phyloP scores from a whole-genome alignment of 306 rosid genomes.

The Cicer judaicum region DNA sequence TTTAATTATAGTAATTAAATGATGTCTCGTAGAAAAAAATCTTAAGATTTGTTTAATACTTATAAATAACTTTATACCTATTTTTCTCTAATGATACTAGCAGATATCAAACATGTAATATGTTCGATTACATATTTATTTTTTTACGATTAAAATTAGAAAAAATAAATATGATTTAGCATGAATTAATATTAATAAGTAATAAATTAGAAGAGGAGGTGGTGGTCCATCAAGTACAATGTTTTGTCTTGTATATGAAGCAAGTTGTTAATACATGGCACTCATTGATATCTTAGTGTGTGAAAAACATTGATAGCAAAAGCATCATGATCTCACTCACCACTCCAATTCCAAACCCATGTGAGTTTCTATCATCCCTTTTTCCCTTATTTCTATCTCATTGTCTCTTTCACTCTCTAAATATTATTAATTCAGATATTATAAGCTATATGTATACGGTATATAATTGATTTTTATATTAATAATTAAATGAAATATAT shows the following conservation, averaged over 20 bases:
- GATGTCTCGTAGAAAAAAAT: fast-evolving
- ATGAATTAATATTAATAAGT: conserved; percentile 3
- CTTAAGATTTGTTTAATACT: no score
- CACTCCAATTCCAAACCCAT: conserved; percentile 84
- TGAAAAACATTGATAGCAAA: conserved; percentile 73
- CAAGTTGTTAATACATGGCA: conserved; percentile 52
- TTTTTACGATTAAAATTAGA: no score
- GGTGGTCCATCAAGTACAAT: conserved; percentile 88
- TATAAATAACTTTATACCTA: no score
- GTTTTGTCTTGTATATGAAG: conserved; percentile 87
- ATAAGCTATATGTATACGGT: no score
- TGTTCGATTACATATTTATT: no score
- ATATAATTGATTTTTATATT: background rate
- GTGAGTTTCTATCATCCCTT: conserved; percentile 67
- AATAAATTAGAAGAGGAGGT: conserved; percentile 55
- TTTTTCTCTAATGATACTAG: no score
- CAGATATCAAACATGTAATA: no score
- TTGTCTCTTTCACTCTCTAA: conserved; percentile 31
- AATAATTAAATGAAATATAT: conserved; percentile 5
- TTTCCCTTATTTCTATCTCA: conserved; percentile 39
- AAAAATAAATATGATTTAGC: no score
- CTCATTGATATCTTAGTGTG: conserved; percentile 26
- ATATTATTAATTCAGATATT: no score
- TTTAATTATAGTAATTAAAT: no score
- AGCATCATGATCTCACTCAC: conserved; percentile 69